phyloP scores from a whole-genome alignment of 2,329 filamentous ascomycete species.

The Beauveria sp. region DNA sequence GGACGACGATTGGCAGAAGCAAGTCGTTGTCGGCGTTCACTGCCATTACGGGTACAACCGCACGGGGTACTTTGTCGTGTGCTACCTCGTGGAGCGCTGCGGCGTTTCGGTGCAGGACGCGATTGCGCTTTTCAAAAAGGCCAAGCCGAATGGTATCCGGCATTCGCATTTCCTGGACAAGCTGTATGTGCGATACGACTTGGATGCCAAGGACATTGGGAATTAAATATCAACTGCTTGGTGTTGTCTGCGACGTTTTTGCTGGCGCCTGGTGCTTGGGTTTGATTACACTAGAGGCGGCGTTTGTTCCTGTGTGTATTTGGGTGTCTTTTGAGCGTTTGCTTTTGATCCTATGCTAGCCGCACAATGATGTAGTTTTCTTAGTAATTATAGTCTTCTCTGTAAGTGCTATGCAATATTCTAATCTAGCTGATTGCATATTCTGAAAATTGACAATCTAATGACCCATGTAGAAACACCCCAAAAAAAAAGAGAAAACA shows the following conservation, averaged over 20 bases:
- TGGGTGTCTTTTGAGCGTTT: neutral
- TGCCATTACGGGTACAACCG: slow-evolving; percentile 96
- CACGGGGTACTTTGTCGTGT: slow-evolving; percentile 84
- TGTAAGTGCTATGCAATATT: neutral
- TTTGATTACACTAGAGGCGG: neutral
- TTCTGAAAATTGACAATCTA: neutral
- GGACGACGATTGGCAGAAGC: slow-evolving; percentile 25
- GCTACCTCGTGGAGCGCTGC: slow-evolving; percentile 79
- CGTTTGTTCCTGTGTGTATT: neutral
- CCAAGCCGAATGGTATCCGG: slow-evolving; percentile 74
- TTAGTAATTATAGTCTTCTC: neutral
- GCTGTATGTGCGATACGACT: slow-evolving; percentile 66
- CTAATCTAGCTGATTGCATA: neutral
- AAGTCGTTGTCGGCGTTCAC: slow-evolving; percentile 67
- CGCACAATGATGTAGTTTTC: neutral
- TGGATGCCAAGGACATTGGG: slow-evolving; percentile 16
- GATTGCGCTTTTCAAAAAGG: slow-evolving; percentile 66
- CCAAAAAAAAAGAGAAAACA: neutral
- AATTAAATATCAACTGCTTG: neutral
- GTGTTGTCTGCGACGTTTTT: neutral
- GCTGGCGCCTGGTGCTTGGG: neutral
- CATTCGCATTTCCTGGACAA: slow-evolving; percentile 85
- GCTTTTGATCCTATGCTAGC: neutral
- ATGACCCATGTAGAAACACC: neutral
- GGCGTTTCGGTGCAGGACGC: slow-evolving; percentile 67